Evolutionary conservation across 108 stramenopile species (phyloP), one percentile per base, ranked within the genome.

Genomic region (Licmophora abbreviata): DNA sequence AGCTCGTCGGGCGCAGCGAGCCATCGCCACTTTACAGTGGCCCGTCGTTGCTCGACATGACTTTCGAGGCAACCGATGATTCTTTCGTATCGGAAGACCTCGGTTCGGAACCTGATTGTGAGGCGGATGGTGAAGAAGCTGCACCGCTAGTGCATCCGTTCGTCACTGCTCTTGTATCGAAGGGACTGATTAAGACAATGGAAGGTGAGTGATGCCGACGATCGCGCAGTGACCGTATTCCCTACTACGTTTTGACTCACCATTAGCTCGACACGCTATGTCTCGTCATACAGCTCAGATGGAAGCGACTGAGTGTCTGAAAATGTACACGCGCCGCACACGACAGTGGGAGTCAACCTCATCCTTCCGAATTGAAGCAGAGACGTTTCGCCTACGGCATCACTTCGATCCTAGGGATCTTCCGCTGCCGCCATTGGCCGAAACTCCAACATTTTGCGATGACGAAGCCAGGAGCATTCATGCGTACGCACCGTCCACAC

Each of bases 331-430:
- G 4, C 71, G 76, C 42, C 71, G 88, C 40, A 58, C 88, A 1
- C 63, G 79, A 33, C 81, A 85, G 60, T 85, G 83, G 83, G 83
- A 89, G 56, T 59, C 71, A 15, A 68, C 60, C 30, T 51, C 70
- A 38, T 70, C 83, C 0, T 70, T 80, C 48, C 71, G 76, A 12
- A 41, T 81, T 10, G 53, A 69, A 9, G 49, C 47, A 0, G 29
- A 35, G 2, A 64, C 68, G 57, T 65, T 33, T 33, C 31, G 47
- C 32, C 57, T 84, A 0, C 59, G 71, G 17, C 68, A 69, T 18
- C 64, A 58, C 17, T 56, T 81, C 29, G 76, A 77, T 62, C 57
- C 76, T 1, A 42, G 66, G 23, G 76, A 81, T 40, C 54, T 81
- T 5, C 76, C 76, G 20, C 70, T 70, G 4, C 61, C 72, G 9